Conservation (phyloP, 768 basidiomycete genomes). For the Pleurotus ostreatus region DNA sequence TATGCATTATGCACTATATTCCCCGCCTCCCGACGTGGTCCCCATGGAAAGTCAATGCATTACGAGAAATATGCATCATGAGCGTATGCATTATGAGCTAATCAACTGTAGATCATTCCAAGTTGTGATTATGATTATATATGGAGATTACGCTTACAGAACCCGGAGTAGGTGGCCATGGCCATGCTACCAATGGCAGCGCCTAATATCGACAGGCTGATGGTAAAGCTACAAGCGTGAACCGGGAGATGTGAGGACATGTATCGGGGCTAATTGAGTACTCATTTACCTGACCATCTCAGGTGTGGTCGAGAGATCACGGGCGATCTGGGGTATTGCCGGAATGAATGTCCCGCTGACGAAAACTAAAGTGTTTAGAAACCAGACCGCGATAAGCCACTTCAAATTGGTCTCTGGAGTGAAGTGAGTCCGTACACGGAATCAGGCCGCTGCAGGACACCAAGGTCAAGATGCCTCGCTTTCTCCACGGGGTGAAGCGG, state of each 20-base stretch:
- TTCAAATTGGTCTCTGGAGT: slow-evolving; percentile 23
- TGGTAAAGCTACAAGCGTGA: slow-evolving; percentile 31
- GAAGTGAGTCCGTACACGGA: slow-evolving; percentile 39
- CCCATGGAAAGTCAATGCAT: too few species aligned
- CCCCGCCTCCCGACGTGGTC: too few species aligned
- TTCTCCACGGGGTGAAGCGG: slow-evolving; percentile 40
- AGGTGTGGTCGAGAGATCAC: slow-evolving; percentile 55
- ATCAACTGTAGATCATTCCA: too few species aligned
- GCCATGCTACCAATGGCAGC: slow-evolving; percentile 44
- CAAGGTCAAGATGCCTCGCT: slow-evolving; percentile 42
- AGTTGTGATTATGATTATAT: too few species aligned
- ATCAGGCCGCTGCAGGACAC: slow-evolving; percentile 50
- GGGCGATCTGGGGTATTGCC: slow-evolving; percentile 68
- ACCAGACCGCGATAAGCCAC: slow-evolving; percentile 21
- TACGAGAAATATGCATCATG: too few species aligned
- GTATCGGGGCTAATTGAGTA: too few species aligned
- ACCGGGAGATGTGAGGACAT: not conserved
- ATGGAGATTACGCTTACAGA: too few species aligned
- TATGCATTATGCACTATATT: too few species aligned
- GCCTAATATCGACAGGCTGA: slow-evolving; percentile 48
- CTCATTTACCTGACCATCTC: slow-evolving; percentile 48
- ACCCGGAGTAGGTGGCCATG: slow-evolving; percentile 49
- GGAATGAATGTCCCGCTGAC: slow-evolving; percentile 69
- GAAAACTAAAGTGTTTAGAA: slow-evolving; percentile 48
- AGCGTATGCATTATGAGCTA: too few species aligned